Evolutionary conservation across 768 basidiomycete species (phyloP).

Genomic region (Suillus spraguei): DNA sequence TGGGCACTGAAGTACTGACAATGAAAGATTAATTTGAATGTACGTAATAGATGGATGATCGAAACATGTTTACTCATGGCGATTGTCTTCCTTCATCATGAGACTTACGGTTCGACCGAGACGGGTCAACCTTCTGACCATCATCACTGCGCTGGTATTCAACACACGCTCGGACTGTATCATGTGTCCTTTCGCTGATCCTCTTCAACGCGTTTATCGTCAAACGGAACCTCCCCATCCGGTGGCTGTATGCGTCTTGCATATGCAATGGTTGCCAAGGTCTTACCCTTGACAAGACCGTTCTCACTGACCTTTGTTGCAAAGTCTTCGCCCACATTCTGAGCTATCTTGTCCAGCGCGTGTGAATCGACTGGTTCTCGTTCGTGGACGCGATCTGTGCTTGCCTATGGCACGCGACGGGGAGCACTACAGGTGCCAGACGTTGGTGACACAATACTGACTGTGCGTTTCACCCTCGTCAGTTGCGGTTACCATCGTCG

Average conservation of each 20-base stretch:
- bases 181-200: too few species aligned
- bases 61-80: background rate
- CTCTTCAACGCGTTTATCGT: too few species aligned
- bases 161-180: too few species aligned
- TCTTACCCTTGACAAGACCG: too few species aligned
- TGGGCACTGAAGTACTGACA: too few species aligned
- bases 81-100: background rate
- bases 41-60: background rate
- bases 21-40: constrained; percentile 2
- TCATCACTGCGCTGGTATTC: too few species aligned
- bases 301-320: too few species aligned
- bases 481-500: background rate
- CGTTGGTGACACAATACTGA: constrained; percentile 22
- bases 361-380: constrained; percentile 24
- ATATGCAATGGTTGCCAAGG: too few species aligned
- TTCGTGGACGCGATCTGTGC: constrained; percentile 25
- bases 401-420: constrained; percentile 56
- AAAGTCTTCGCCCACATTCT: constrained; percentile 36
- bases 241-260: too few species aligned
- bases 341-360: background rate
- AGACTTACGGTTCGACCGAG: background rate
- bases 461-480: background rate
- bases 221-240: too few species aligned
- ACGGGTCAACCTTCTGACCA: too few species aligned
- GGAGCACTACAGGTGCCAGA: constrained; percentile 43